Evolutionary conservation across 108 stramenopile genomes (phyloP).

Genomic region (Skeletonema marinoi): DNA sequence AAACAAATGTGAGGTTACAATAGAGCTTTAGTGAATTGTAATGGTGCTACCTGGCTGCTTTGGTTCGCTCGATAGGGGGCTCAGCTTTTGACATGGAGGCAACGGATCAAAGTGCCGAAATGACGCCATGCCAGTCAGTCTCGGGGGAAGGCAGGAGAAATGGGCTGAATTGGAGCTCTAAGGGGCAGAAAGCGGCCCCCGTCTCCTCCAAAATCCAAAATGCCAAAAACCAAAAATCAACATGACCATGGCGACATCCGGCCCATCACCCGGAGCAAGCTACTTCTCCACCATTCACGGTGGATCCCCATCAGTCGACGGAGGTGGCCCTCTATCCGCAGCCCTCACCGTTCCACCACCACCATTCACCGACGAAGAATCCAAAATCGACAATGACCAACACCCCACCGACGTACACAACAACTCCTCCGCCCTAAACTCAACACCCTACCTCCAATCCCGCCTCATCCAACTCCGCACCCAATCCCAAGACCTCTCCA

Average conservation of each 20-base stretch:
- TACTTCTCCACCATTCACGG: conserved; percentile 1
- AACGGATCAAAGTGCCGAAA: too few species aligned
- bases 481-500: conserved; percentile 69
- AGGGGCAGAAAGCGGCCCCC: too few species aligned
- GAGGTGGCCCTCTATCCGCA: neutral
- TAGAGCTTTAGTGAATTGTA: too few species aligned
- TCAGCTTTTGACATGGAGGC: too few species aligned
- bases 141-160: too few species aligned
- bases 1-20: too few species aligned
- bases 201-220: neutral
- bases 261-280: neutral
- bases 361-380: neutral
- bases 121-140: too few species aligned
- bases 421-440: neutral
- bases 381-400: neutral
- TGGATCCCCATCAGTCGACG: neutral
- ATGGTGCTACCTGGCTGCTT: too few species aligned
- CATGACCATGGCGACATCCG: neutral
- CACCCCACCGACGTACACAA: neutral
- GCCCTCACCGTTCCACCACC: neutral
- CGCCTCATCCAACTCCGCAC: conserved; percentile 39
- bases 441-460: conserved; percentile 38
- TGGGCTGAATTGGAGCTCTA: too few species aligned
- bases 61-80: too few species aligned
- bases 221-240: neutral